Evolutionary conservation across 2,329 filamentous ascomycete species (phyloP), one percentile per base, ranked within the genome.

Genomic region (Sporothrix pseudoabietina): DNA sequence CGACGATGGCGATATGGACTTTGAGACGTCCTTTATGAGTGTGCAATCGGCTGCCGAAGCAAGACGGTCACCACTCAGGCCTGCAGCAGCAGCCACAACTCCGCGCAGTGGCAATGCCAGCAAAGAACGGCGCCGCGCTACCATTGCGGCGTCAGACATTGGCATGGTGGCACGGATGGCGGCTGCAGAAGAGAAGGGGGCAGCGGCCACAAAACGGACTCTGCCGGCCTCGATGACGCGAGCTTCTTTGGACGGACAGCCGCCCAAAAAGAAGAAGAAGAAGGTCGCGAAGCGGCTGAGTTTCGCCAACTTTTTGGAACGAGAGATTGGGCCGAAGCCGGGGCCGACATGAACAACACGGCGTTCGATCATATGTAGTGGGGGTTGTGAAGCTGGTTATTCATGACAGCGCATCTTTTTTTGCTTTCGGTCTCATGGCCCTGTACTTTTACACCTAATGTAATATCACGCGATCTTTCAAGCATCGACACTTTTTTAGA

Each of bases 1-100:
- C 10, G 70, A 69, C 4, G 54, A 72, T 26, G 63, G 71, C 3
- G 71, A 69, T 55, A 61, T 71, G 54, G 44, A 14, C 14, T 71
- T 69, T 35, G 75, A 76, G n/a, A 57, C 35, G 14, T 68, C 71
- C 4, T 19, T 41, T 5, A 6, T 47, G 14, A 73, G 63, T 39
- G 69, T 71, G 32, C 71, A 70, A 47, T 65, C 71, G 26, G 70
- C 65, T 14, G 5, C 19, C 8, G 26, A 59, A 26, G 16, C 19
- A 14, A 16, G 41, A 32, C 61, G 12, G n/a, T 44, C 52, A 41
- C 30, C 35, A 3, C 1, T 19, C 16, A 19, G 26, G n/a, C 55
- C 16, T 14, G 4, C 16, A n/a, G 26, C 4, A 4, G 19, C 61
- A 22, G 57, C 19, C 8, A 5, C 61, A 8, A 39, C 44, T 19